Percentiles rank a stretch among this genome's conserved stretches.
Evolutionary conservation across 306 rosid genomes (phyloP).

Genomic region (Cucumis melo): DNA sequence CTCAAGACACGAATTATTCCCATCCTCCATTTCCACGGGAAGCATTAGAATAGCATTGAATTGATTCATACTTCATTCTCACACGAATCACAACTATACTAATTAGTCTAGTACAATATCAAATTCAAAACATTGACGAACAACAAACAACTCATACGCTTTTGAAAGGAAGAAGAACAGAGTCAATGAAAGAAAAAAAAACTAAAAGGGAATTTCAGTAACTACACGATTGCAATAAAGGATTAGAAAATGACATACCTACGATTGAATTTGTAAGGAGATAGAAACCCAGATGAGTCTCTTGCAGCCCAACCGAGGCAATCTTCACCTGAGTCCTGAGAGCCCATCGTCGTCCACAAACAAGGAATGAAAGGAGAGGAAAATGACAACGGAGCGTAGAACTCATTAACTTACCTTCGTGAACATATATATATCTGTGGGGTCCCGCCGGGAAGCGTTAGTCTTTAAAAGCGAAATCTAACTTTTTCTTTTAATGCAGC

Average conservation of each 20-base stretch:
- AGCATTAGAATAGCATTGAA: no score
- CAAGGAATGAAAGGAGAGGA: background rate
- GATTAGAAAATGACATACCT: conserved; percentile 18
- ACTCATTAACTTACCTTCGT: background rate
- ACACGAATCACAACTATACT: no score
- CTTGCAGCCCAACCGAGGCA: conserved; percentile 81
- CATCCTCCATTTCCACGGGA: no score
- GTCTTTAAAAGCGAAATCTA: no score
- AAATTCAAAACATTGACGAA: background rate
- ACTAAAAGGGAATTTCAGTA: background rate
- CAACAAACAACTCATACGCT: background rate
- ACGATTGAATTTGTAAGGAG: conserved; percentile 64
- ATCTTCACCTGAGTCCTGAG: conserved; percentile 18
- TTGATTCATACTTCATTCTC: no score
- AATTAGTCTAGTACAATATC: no score
- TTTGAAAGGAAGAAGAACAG: background rate
- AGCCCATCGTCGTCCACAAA: conserved; percentile 24
- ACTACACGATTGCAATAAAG: background rate
- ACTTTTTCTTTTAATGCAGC: no score
- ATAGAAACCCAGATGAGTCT: conserved; percentile 54
- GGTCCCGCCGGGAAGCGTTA: no score
- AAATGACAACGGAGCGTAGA: background rate
- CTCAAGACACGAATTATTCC: no score
- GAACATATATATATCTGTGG: background rate
- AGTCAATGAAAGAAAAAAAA: background rate